Evolutionary conservation across 257 asterid genomes (phyloP), one percentile per base, ranked within the genome.

Genomic region (Solanum appendiculatum): DNA sequence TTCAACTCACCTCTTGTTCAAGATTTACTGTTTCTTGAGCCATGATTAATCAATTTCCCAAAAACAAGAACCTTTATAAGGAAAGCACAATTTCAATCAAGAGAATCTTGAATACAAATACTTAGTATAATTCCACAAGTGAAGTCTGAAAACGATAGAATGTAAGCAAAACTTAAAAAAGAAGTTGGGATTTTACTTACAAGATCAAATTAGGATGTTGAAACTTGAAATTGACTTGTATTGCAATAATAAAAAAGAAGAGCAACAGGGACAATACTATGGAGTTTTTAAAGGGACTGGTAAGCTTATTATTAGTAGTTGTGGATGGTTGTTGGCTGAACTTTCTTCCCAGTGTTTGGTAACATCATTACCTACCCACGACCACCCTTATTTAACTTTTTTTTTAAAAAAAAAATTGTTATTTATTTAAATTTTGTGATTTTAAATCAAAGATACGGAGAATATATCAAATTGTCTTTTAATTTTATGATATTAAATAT

Each of bases 1-100:
- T 12, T 63, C 34, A 80, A 86, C 86, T 75, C 85, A 94, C 98
- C 98, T 92, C 94, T 90, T 89, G 97, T 75, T 84, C 93, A 64
- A 91, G 91, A 85, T 84, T 89, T 15, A 33, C 83, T 81, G 56
- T 88, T 86, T 86, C 91, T 80, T 90, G 91, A 25, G 96, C 95
- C 98, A 96, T 84, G 81, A 78, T 87, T 75, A 40, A 66, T 77
- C 82, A 54, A 87, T 13, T n/a, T 63, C 36, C 44, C 75, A 60
- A 85, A 82, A 39, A 34, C 40, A 66, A 21, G 20, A 78, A 80
- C 66, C 84, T 80, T 40, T 25, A 23, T 2, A 60, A n/a, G 33
- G 15, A n/a, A 60, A 60, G 4, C 33, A 60, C 16, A 60, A 60
- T 60, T n/a, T 58, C 29, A 58, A 58, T 23, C 14, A 58, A 58